Evolutionary conservation across 2,329 filamentous ascomycete species (phyloP).

Genomic region (Ophiostoma pallidulum): DNA sequence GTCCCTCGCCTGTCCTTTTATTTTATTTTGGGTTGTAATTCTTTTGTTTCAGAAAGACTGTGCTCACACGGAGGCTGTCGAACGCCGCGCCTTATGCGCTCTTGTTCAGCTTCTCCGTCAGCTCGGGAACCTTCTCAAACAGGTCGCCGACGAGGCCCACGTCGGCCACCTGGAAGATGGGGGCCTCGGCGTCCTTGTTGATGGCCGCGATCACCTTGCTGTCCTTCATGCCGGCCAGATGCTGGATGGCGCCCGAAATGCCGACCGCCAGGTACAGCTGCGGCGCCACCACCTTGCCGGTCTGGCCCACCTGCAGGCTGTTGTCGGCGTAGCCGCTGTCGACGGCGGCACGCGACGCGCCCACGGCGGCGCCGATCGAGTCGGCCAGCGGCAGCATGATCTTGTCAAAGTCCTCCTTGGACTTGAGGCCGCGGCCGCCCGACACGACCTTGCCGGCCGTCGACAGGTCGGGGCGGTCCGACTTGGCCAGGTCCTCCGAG

Average conservation of each 20-base stretch:
- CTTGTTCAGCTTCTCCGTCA: slow-evolving; percentile 94
- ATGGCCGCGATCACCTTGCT: slow-evolving; percentile 99
- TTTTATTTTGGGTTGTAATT: slow-evolving; percentile 8
- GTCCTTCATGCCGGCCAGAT: slow-evolving; percentile 98
- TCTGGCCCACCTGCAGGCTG: slow-evolving; percentile 95
- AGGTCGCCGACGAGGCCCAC: slow-evolving; percentile 91
- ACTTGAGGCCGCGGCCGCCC: slow-evolving; percentile 89
- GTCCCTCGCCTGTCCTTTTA: neutral
- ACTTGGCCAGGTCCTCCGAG: slow-evolving; percentile 85
- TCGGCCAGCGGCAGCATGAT: slow-evolving; percentile 90
- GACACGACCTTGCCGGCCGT: slow-evolving; percentile 88
- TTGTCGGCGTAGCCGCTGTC: slow-evolving; percentile 98
- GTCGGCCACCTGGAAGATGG: slow-evolving; percentile 97
- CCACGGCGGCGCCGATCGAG: slow-evolving; percentile 86
- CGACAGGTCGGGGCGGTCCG: slow-evolving; percentile 83
- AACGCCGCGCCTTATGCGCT: slow-evolving; percentile 22
- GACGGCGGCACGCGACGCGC: slow-evolving; percentile 87
- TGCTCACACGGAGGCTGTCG: too few relatives aligned
- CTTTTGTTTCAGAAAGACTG: too few relatives aligned
- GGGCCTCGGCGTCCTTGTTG: slow-evolving; percentile 95
- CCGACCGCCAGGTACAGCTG: slow-evolving; percentile 92
- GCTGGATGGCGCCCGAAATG: slow-evolving; percentile 95
- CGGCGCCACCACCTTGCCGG: slow-evolving; percentile 95
- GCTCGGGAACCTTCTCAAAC: slow-evolving; percentile 89
- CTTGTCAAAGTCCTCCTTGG: slow-evolving; percentile 93